These are phyloP conservation scores for Podosphaera leucotricha DNA, from an alignment of 2,329 filamentous ascomycete genomes.

Conservation along the genomic window DNA sequence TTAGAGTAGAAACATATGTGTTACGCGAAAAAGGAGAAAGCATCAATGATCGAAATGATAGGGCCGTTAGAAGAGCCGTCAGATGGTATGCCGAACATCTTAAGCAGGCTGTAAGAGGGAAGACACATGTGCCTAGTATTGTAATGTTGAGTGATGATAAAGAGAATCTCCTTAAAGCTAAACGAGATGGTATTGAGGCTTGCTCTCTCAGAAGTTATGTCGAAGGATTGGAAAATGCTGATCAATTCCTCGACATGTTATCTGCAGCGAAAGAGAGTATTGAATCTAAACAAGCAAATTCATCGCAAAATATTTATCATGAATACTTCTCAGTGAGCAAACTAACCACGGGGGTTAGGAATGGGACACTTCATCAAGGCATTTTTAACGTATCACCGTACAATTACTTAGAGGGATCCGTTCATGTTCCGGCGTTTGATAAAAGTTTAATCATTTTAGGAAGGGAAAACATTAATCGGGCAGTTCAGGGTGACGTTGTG, in stretches of 20 bases:
- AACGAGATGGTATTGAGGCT: slow-evolving; percentile 47
- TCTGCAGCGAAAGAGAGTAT: slow-evolving; percentile 51
- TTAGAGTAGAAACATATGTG: slow-evolving; percentile 77
- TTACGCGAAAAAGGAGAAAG: slow-evolving; percentile 51
- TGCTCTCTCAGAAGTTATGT: slow-evolving; percentile 56
- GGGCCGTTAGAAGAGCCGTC: slow-evolving; percentile 65
- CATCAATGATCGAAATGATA: slow-evolving; percentile 92
- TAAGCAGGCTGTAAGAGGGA: slow-evolving; percentile 30
- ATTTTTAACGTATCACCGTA: slow-evolving; percentile 92
- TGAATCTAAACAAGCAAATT: slow-evolving; percentile 37
- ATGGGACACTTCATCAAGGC: slow-evolving; percentile 74
- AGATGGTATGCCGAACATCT: slow-evolving; percentile 82
- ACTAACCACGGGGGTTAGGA: slow-evolving; percentile 83
- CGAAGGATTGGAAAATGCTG: slow-evolving; percentile 57
- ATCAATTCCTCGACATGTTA: slow-evolving; percentile 80
- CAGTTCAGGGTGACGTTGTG: slow-evolving; percentile 76
- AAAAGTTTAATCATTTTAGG: slow-evolving; percentile 73
- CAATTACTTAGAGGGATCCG: slow-evolving; percentile 88
- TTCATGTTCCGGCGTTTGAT: slow-evolving; percentile 74
- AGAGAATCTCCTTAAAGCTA: slow-evolving; percentile 65
- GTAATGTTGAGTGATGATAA: slow-evolving; percentile 90
- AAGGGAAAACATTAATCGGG: slow-evolving; percentile 85
- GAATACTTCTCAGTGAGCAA: slow-evolving; percentile 78
- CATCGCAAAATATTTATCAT: slow-evolving; percentile 50
- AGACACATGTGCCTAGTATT: slow-evolving; percentile 43